Conservation (phyloP, 2,329 filamentous ascomycete genomes). For the Macroventuria anomochaeta region DNA sequence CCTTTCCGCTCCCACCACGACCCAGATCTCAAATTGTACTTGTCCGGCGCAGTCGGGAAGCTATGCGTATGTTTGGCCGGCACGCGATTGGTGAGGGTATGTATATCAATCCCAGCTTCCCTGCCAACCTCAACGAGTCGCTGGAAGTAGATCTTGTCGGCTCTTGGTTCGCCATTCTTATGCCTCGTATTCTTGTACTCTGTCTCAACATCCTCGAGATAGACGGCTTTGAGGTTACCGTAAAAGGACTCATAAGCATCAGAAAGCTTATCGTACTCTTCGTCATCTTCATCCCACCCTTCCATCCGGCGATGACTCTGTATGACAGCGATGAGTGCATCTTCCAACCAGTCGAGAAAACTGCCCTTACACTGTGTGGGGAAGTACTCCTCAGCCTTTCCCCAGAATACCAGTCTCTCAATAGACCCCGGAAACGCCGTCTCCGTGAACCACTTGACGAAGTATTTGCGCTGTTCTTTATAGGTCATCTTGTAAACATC, state of each 20-base stretch:
- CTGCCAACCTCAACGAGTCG: slow-evolving; percentile 7
- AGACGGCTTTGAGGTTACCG: background rate
- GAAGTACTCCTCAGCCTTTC: background rate
- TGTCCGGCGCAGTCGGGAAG: slow-evolving; percentile 17
- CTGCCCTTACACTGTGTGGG: background rate
- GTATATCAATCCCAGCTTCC: slow-evolving; percentile 13
- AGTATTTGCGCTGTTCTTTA: background rate
- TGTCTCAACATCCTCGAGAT: slow-evolving; percentile 9
- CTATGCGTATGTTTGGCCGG: background rate
- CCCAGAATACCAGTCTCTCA: slow-evolving; percentile 15
- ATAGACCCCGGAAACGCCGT: slow-evolving; percentile 1
- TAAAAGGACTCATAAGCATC: background rate
- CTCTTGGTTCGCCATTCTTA: background rate
- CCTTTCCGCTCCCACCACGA: slow-evolving; percentile 11
- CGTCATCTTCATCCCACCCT: background rate
- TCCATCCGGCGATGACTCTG: slow-evolving; percentile 4
- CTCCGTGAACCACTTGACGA: slow-evolving; percentile 3
- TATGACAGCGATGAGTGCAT: slow-evolving; percentile 5
- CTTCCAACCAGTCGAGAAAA: slow-evolving; percentile 4
- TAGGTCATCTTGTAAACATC: background rate
- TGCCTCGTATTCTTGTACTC: background rate
- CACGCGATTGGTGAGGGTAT: slow-evolving; percentile 16
- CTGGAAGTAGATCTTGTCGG: slow-evolving; percentile 11
- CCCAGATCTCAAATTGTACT: slow-evolving; percentile 10
- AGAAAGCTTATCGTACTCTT: background rate